Evolutionary conservation across 441 rosid genomes (phyloP), one percentile per base, ranked within the genome.

Genomic region (Iberis amara): DNA sequence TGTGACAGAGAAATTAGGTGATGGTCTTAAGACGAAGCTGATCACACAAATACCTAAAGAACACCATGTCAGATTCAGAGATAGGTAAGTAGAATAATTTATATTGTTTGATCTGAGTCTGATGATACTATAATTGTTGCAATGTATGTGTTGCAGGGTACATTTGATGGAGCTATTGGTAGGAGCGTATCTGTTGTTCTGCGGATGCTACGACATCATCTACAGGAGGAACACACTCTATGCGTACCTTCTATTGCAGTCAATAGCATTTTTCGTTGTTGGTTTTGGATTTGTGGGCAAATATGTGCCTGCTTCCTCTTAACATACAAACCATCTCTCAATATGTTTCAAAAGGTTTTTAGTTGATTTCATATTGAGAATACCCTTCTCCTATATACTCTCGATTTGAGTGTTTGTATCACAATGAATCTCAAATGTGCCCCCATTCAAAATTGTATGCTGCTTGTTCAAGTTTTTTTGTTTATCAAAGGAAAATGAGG

Each of bases 1-100:
- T 33, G 85, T 79, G 36, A 79, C 85, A 1, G 79, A 79, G 68
- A 79, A 76, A 3, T 45, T 76, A 41, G 85, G 85, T 8, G 84
- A 76, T 23, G 70, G 58, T 12, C 50, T 79, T 43, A 79, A 76
- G 59, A 62, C 59, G 2, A 79, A 79, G 49, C 42, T 47, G 14
- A 58, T 61, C n/a, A 30, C 50, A n/a, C 64, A 72, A 58, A 56
- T 55, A 1, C 52, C 39, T 44, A 42, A 32, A 42, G 71, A 69
- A 63, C 60, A 50, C 21, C 75, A 62, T 2, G 31, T 68, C 36
- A 72, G 56, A 64, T 59, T 72, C 36, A 66, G 73, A 48, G 79
- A 76, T 13, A 74, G 81, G 79, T 76, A 64, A 11, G 35, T 18
- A 32, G 28, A 44, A 18, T 18, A 23, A 3, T 8, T 37, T 44